phyloP scores from a whole-genome alignment of 805 yeast species.

The Wickerhamomyces canadensis region DNA sequence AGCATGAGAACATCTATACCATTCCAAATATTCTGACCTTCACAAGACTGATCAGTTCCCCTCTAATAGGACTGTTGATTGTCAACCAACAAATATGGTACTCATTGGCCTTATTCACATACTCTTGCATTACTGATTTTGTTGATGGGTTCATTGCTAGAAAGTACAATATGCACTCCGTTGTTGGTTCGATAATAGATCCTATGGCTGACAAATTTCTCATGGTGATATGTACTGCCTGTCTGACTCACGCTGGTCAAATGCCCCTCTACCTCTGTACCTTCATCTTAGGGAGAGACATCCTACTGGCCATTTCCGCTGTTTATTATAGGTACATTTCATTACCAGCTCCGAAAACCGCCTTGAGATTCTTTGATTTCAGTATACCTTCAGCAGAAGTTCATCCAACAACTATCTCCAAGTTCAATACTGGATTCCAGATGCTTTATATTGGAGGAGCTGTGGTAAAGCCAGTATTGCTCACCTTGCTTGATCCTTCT shows the following conservation, averaged over 20 bases:
- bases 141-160: constrained; percentile 92
- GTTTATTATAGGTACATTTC: constrained; percentile 66
- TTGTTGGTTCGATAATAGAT: constrained; percentile 86
- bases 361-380: constrained; percentile 71
- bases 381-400: constrained; percentile 79
- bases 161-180: constrained; percentile 65
- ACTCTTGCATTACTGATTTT: constrained; percentile 87
- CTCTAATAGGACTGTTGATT: constrained; percentile 76
- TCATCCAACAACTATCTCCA: constrained; percentile 80
- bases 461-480: constrained; percentile 48
- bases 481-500: constrained; percentile 29
- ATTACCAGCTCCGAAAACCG: constrained; percentile 70
- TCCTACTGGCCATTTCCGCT: constrained; percentile 65
- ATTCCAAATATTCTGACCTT: constrained; percentile 83
- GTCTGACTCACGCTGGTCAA: constrained; percentile 59
- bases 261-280: constrained; percentile 69
- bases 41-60: constrained; percentile 77
- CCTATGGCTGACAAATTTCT: constrained; percentile 93
- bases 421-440: constrained; percentile 86
- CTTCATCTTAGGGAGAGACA: constrained; percentile 80
- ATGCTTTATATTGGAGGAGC: constrained; percentile 78
- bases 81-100: constrained; percentile 53
- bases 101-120: constrained; percentile 71
- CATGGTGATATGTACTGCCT: constrained; percentile 79
- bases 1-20: constrained; percentile 65